These are phyloP conservation scores for Rhizopogon hawkerae DNA, from an alignment of 1,284 basidiomycete genomes.

Conservation along the genomic window DNA sequence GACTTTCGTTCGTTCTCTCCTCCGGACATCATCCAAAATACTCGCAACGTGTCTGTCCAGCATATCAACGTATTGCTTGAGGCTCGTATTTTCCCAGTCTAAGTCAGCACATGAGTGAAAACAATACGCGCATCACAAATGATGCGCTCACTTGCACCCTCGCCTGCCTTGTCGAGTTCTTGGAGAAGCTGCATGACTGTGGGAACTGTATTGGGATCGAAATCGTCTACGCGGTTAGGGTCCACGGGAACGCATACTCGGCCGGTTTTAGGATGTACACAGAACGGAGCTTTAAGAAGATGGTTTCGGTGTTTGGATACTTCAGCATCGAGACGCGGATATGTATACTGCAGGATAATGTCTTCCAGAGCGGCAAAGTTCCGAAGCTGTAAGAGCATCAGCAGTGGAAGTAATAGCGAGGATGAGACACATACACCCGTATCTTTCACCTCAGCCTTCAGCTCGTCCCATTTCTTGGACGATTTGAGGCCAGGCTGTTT, in stretches of 20 bases:
- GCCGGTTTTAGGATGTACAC: constrained; percentile 93
- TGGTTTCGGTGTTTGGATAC: constrained; percentile 98
- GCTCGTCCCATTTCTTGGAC: constrained; percentile 65
- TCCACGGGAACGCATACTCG: constrained; percentile 93
- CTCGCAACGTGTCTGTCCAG: constrained; percentile 65
- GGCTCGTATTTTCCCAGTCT: constrained; percentile 68
- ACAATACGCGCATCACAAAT: constrained; percentile 23
- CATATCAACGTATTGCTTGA: constrained; percentile 87
- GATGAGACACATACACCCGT: background rate
- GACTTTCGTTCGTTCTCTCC: constrained; percentile 43
- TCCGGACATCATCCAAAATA: constrained; percentile 55
- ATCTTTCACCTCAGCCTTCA: constrained; percentile 35
- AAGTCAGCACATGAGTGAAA: background rate
- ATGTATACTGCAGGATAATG: constrained; percentile 89
- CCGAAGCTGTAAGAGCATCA: constrained; percentile 23
- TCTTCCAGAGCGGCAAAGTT: constrained; percentile 63
- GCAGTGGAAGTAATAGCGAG: constrained; percentile 2
- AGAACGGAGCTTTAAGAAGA: constrained; percentile 96
- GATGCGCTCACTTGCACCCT: constrained; percentile 25
- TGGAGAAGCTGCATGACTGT: constrained; percentile 76
- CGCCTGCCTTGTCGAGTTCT: constrained; percentile 58
- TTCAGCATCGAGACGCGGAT: constrained; percentile 93
- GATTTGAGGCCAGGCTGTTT: constrained; percentile 47
- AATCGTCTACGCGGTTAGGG: constrained; percentile 67
- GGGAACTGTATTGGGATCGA: constrained; percentile 82